A percentile compares a stretch with the other conserved stretches of the same genome.
phyloP scores from a whole-genome alignment of 169 alveolate species.

The Eimeria acervulina region DNA sequence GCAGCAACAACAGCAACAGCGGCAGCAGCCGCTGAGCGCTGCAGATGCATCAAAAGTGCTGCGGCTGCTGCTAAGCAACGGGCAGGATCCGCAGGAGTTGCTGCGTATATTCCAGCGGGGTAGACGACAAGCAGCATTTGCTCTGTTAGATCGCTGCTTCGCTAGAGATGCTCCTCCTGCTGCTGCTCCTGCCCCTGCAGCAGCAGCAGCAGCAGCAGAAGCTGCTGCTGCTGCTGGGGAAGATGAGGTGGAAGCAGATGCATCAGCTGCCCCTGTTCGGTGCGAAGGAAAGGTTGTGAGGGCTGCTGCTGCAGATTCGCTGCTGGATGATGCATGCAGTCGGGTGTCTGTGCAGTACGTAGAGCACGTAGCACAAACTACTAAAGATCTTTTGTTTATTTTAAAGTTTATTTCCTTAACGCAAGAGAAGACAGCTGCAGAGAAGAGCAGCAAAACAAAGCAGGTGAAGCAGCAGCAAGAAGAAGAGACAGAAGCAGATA shows the following conservation, averaged over 20 bases:
- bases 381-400: constrained; percentile 35
- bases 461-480: background rate
- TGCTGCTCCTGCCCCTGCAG: background rate
- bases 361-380: constrained; percentile 32
- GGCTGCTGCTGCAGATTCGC: background rate
- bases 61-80: constrained; percentile 53
- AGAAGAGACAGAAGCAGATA: constrained; percentile 4
- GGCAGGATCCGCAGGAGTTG: constrained; percentile 44
- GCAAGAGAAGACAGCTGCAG: too few relatives aligned
- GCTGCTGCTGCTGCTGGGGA: constrained; percentile 29
- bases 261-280: background rate
- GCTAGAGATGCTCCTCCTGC: background rate
- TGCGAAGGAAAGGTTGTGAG: background rate
- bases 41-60: constrained; percentile 51
- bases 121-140: constrained; percentile 28
- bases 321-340: constrained; percentile 78
- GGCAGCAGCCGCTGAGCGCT: background rate
- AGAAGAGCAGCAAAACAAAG: background rate
- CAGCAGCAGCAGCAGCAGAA: background rate
- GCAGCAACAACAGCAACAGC: constrained; percentile 1
- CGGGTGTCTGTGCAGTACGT: constrained; percentile 51
- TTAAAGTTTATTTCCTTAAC: background rate
- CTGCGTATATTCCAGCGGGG: constrained; percentile 72
- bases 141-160: constrained; percentile 1
- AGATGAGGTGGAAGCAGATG: background rate